Percentiles rank a stretch among this genome's conserved stretches.
These are phyloP conservation scores for Verruconis gallopava DNA, from an alignment of 2,329 filamentous ascomycete genomes.

Conservation along the genomic window DNA sequence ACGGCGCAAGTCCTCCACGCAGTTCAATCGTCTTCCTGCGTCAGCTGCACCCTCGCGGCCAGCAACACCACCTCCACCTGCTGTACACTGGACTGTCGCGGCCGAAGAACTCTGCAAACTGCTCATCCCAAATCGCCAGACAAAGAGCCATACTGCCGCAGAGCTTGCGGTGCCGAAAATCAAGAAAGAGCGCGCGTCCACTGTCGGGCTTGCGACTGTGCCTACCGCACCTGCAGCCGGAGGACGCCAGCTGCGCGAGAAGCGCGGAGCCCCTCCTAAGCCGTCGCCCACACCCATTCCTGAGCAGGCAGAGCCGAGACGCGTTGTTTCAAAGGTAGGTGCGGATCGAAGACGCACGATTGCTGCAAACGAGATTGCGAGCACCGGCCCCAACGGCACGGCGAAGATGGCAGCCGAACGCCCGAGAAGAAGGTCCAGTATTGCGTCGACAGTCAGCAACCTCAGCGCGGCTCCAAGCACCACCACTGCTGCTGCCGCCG, in stretches of 20 bases:
- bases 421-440: constrained; percentile 2
- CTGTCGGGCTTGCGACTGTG: constrained; percentile 23
- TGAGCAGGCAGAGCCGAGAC: constrained; percentile 17
- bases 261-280: constrained; percentile 8
- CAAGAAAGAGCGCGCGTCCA: constrained; percentile 49
- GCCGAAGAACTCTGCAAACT: constrained; percentile 70
- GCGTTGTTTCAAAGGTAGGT: constrained; percentile 17
- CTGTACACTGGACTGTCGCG: constrained; percentile 77
- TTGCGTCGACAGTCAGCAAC: constrained; percentile 14
- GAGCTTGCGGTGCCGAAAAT: constrained; percentile 47
- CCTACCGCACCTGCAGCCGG: constrained; percentile 24
- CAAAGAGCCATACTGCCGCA: constrained; percentile 61
- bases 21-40: constrained; percentile 12
- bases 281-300: neutral
- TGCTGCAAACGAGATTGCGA: constrained; percentile 26
- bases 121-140: constrained; percentile 69
- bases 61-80: constrained; percentile 59
- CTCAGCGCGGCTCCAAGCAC: constrained; percentile 5
- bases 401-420: constrained; percentile 19
- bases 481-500: neutral
- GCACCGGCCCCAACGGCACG: neutral
- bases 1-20: constrained; percentile 49
- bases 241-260: constrained; percentile 41
- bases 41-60: constrained; percentile 27
- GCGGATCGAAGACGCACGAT: constrained; percentile 49